Evolutionary conservation across 1,284 basidiomycete species (phyloP).

Genomic region (Volvariella volvacea): DNA sequence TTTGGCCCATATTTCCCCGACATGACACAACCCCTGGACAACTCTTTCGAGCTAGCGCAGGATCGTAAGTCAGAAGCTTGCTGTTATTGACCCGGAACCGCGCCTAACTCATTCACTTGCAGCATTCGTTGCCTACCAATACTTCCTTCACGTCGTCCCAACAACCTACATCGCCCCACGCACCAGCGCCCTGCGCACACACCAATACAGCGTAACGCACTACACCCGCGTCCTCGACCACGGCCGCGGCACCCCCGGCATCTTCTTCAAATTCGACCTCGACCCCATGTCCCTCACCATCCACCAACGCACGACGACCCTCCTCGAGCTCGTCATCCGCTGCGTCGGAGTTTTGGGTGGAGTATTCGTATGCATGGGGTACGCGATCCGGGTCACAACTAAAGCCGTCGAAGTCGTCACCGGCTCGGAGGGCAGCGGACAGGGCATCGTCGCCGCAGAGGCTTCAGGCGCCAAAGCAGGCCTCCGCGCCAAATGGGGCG

Average conservation of each 20-base stretch:
- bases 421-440: slow-evolving; percentile 44
- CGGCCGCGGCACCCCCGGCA: slow-evolving; percentile 80
- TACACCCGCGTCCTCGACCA: slow-evolving; percentile 78
- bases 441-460: slow-evolving; percentile 59
- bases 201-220: slow-evolving; percentile 95
- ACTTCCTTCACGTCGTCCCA: slow-evolving; percentile 92
- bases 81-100: neutral
- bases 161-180: slow-evolving; percentile 82
- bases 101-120: slow-evolving; percentile 6
- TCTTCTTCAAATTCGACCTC: slow-evolving; percentile 96
- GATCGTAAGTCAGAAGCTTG: slow-evolving; percentile 54
- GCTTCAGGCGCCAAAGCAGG: slow-evolving; percentile 44
- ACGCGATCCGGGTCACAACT: slow-evolving; percentile 63
- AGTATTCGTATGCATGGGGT: slow-evolving; percentile 74
- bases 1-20: slow-evolving; percentile 96
- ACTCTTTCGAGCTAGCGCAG: slow-evolving; percentile 78
- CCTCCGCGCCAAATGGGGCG: slow-evolving; percentile 37
- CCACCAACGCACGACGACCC: slow-evolving; percentile 77
- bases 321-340: slow-evolving; percentile 81
- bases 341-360: slow-evolving; percentile 78
- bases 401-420: slow-evolving; percentile 63
- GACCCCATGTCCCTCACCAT: slow-evolving; percentile 87
- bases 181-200: slow-evolving; percentile 63
- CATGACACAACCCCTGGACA: slow-evolving; percentile 91
- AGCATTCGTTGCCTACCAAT: slow-evolving; percentile 96